Base-by-base conservation (phyloP, 2,329 filamentous ascomycete genomes). In the Trichoderma harzianum region DNA sequence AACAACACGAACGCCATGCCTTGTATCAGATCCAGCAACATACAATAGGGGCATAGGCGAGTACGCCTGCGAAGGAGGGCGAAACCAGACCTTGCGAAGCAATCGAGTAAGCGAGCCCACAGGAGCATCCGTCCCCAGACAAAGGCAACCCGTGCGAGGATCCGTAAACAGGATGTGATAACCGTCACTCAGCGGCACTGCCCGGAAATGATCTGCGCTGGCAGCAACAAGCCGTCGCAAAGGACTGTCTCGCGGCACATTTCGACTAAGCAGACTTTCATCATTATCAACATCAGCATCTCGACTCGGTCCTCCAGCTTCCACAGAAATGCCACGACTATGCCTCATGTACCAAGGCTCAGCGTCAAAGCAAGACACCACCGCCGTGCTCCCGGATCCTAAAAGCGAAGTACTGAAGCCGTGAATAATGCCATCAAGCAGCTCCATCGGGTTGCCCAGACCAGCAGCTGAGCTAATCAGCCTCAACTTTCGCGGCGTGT, bases 101-200 rank as follows among this genome's bases (percentile, higher is more conserved):
- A 92, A 80, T 83, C 88, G 69, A 84, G 86, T 57, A 30, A 78
- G 55, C 1, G 79, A 77, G 12, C 88, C 87, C 34, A 88, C 80
- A 1, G 89, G 88, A 0, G 87, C 86, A 80, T 92, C 88, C 60
- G 84, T 88, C 4, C 90, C 90, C 18, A 93, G 80, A 73, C 86
- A 90, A 7, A 92, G 83, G 10, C 84, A 79, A 11, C 84, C 86
- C 1, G 84, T 87, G 12, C 79, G 79, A 5, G 90, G 89, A 76
- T 92, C 89, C 7, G 88, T 88, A 77, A 91, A 92, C 6, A 92
- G 79, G 43, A 92, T 83, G 75, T 92, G 89, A 70, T 87, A 82
- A 2, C 90, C 90, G 77, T 92, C 91, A 73, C 88, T 90, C 51
- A 92, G 78, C 4, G 91, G 90, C 14, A 91, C 80, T 2, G 90